These are phyloP conservation scores for Mycena indigotica DNA, from an alignment of 768 basidiomycete species.

Conservation along the genomic window DNA sequence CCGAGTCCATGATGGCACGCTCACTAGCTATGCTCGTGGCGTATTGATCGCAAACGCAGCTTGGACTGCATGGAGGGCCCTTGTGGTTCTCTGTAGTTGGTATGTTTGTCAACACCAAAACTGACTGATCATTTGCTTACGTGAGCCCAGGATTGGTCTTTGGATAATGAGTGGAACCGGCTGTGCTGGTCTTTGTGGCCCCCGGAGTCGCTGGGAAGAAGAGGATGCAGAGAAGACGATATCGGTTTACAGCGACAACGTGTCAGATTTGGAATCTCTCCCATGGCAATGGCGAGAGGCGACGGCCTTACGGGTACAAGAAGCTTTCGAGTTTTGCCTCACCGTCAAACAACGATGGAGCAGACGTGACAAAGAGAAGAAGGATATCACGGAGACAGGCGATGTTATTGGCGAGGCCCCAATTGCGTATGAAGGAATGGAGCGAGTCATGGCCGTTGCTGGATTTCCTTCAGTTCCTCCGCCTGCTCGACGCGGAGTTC, in stretches of 20 bases:
- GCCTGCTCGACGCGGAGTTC: conserved; percentile 57
- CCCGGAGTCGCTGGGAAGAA: conserved; percentile 84
- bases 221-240: conserved; percentile 64
- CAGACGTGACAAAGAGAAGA: conserved; percentile 31
- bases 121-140: neutral
- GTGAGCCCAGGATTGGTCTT: conserved; percentile 62
- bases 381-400: conserved; percentile 32
- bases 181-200: conserved; percentile 83
- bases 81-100: conserved; percentile 75
- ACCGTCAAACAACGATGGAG: conserved; percentile 41
- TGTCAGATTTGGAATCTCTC: conserved; percentile 52
- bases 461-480: conserved; percentile 53
- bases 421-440: conserved; percentile 49
- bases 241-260: conserved; percentile 53
- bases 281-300: conserved; percentile 81
- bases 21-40: conserved; percentile 78
- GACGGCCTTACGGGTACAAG: conserved; percentile 70
- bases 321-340: conserved; percentile 81
- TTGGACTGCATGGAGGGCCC: conserved; percentile 76
- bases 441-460: conserved; percentile 61
- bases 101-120: conserved; percentile 34
- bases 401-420: conserved; percentile 23
- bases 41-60: conserved; percentile 78
- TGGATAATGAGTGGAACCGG: conserved; percentile 79
- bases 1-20: conserved; percentile 56